Evolutionary conservation across 2,329 filamentous ascomycete species (phyloP).

Genomic region (Pseudogymnoascus sp.): DNA sequence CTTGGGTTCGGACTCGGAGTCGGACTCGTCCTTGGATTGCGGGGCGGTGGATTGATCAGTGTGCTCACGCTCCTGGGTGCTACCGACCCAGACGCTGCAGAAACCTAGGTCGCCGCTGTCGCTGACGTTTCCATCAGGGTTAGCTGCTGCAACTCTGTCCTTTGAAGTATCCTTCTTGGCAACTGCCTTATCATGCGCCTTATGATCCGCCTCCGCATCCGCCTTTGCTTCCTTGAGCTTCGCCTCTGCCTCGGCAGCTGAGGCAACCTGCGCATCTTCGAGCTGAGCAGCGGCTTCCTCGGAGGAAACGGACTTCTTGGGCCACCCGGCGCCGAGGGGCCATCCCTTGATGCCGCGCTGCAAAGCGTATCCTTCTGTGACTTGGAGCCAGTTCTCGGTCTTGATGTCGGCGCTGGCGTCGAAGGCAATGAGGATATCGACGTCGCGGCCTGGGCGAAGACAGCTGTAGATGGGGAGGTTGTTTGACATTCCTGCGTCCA

Average conservation of each 20-base stretch:
- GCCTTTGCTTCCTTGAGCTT: slow-evolving; percentile 54
- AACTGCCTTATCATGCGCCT: slow-evolving; percentile 27
- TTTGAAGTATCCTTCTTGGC: slow-evolving; percentile 19
- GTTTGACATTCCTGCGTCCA: slow-evolving; percentile 99
- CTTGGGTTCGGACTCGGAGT: slow-evolving; percentile 37
- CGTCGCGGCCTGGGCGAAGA: slow-evolving; percentile 74
- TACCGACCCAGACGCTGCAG: slow-evolving; percentile 93
- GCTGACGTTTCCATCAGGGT: slow-evolving; percentile 28
- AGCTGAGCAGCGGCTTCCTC: slow-evolving; percentile 57
- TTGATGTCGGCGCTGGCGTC: slow-evolving; percentile 81
- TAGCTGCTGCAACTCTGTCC: slow-evolving; percentile 11
- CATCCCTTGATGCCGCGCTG: slow-evolving; percentile 89
- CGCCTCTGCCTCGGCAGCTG: slow-evolving; percentile 46
- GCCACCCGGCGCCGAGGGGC: slow-evolving; percentile 94
- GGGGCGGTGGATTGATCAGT: slow-evolving; percentile 29
- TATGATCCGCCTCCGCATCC: slow-evolving; percentile 29
- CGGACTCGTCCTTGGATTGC: slow-evolving; percentile 32
- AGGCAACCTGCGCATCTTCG: slow-evolving; percentile 53
- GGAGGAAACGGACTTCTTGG: slow-evolving; percentile 49
- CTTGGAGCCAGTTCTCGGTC: slow-evolving; percentile 91
- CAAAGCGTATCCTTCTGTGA: slow-evolving; percentile 84
- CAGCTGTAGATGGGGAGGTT: slow-evolving; percentile 94
- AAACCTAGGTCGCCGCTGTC: slow-evolving; percentile 63
- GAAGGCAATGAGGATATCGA: slow-evolving; percentile 87
- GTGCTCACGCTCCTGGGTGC: slow-evolving; percentile 57